A percentile compares a stretch with the other conserved stretches of the same genome.
Evolutionary conservation across 257 asterid species (phyloP).

Genomic region (Ophiorrhiza pumila): DNA sequence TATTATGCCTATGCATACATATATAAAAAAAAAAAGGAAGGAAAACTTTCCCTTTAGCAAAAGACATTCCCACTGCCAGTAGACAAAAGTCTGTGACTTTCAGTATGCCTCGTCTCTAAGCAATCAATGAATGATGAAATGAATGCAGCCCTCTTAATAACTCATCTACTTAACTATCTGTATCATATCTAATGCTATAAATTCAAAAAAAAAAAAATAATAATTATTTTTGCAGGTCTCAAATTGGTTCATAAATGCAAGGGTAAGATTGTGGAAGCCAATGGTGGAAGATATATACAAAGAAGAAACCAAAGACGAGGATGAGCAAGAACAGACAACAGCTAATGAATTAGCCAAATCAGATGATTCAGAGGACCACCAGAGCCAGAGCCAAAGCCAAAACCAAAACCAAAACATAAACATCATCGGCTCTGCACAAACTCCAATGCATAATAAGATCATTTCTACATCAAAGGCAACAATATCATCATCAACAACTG

Average conservation of each 20-base stretch:
- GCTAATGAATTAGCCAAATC: conserved; percentile 8
- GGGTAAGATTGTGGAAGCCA: conserved; percentile 92
- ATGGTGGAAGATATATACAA: conserved; percentile 89
- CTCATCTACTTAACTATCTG: conserved; percentile 18
- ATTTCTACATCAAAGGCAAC: background rate
- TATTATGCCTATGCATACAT: too few relatives aligned
- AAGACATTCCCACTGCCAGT: conserved; percentile 20
- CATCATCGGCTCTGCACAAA: conserved; percentile 21
- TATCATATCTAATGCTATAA: conserved; percentile 13
- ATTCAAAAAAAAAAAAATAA: background rate
- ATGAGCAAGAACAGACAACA: conserved; percentile 16
- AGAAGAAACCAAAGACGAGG: conserved; percentile 46
- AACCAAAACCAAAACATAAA: background rate
- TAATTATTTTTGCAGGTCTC: conserved; percentile 66
- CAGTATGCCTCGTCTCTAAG: background rate
- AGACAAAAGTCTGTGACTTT: conserved; percentile 9
- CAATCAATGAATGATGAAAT: conserved; percentile 14
- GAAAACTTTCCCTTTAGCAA: background rate
- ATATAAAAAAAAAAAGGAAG: too few relatives aligned
- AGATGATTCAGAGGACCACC: conserved; percentile 22
- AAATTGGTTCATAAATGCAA: conserved; percentile 92
- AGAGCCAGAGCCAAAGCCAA: background rate
- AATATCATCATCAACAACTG: conserved; percentile 16
- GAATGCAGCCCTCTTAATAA: conserved; percentile 20
- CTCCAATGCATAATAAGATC: conserved; percentile 19